phyloP scores from a whole-genome alignment of 306 rosid species.

The Delonix regia region DNA sequence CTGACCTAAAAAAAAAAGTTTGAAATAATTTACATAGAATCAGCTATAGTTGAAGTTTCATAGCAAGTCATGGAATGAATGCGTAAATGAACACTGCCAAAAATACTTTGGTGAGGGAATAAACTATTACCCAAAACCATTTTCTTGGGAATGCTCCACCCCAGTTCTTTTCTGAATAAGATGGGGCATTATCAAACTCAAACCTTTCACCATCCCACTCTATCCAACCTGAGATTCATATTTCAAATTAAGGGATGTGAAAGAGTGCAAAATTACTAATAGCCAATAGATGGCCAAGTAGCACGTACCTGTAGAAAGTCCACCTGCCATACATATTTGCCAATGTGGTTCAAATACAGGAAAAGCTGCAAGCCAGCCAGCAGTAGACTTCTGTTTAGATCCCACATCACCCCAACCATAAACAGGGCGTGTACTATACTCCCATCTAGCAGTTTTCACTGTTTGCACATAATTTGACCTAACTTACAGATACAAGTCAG shows the following conservation, averaged over 20 bases:
- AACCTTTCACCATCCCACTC: constrained; percentile 96
- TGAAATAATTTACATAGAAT: constrained; percentile 1
- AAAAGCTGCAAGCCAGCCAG: constrained; percentile 99
- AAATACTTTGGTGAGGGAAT: constrained; percentile 33
- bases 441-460: constrained; percentile 88
- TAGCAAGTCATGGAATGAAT: constrained; percentile 23
- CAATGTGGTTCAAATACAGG: constrained; percentile 99
- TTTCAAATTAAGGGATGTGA: constrained; percentile 43
- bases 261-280: constrained; percentile 21
- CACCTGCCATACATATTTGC: constrained; percentile 96
- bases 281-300: constrained; percentile 29
- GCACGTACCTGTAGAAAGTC: constrained; percentile 85
- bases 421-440: constrained; percentile 83
- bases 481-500: constrained; percentile 42
- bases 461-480: constrained; percentile 83
- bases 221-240: constrained; percentile 91
- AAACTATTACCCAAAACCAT: constrained; percentile 93
- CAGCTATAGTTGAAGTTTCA: constrained; percentile 20
- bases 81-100: constrained; percentile 14
- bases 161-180: constrained; percentile 97
- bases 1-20: constrained; percentile 10
- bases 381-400: constrained; percentile 83
- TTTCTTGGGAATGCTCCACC: constrained; percentile 97
- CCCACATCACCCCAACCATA: constrained; percentile 98
- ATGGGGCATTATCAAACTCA: constrained; percentile 90